A percentile compares a stretch with the other conserved stretches of the same genome.
These are phyloP conservation scores for Oryza coarctata DNA, from an alignment of 176 grass and related monocot species.

Conservation along the genomic window DNA sequence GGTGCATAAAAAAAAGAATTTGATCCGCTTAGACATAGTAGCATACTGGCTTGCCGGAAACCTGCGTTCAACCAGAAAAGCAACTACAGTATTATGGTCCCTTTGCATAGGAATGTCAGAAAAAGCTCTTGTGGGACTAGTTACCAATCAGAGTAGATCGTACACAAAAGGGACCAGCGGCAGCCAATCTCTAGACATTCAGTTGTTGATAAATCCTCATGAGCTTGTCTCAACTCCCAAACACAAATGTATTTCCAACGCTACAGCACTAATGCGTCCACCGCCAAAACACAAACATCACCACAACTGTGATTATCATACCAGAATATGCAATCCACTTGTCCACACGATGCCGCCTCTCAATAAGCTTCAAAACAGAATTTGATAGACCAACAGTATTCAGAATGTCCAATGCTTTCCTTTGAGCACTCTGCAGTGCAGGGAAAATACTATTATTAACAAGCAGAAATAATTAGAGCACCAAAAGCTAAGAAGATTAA, in stretches of 20 bases:
- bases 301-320: conserved; percentile 62
- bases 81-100: neutral
- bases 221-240: neutral
- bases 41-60: neutral
- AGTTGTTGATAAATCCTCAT: neutral
- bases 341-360: conserved; percentile 78
- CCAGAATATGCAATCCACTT: conserved; percentile 91
- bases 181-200: neutral
- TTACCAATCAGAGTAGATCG: neutral
- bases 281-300: conserved; percentile 75
- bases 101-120: neutral
- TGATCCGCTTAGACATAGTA: neutral
- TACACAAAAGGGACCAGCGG: neutral
- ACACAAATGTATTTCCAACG: neutral
- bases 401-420: conserved; percentile 92
- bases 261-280: conserved; percentile 57
- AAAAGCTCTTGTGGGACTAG: neutral
- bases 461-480: neutral
- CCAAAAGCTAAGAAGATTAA: neutral
- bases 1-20: neutral
- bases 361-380: conserved; percentile 84
- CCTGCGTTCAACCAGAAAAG: neutral
- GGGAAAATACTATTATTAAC: neutral
- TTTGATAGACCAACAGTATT: conserved; percentile 94
- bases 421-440: conserved; percentile 80